These are phyloP conservation scores for Lichtheimia ornata DNA, from an alignment of 371 early-diverging fungal species.

Conservation along the genomic window DNA sequence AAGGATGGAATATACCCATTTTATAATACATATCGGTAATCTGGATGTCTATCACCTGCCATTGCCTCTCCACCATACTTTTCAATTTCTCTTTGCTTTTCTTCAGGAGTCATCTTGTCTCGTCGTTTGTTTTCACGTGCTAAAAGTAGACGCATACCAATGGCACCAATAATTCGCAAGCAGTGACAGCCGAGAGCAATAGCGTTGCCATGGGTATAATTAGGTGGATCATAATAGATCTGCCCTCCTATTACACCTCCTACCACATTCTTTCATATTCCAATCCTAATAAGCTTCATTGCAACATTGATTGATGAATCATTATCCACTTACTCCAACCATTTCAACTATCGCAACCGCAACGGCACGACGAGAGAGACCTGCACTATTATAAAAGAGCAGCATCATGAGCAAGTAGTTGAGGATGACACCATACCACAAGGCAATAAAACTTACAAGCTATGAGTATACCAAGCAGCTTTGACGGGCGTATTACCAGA, in stretches of 20 bases:
- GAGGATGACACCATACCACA: no score
- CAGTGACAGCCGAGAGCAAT: slow-evolving; percentile 19
- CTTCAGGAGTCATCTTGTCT: slow-evolving; percentile 14
- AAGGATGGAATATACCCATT: not conserved
- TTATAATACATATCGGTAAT: slow-evolving; percentile 39
- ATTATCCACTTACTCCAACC: slow-evolving; percentile 16
- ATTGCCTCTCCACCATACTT: slow-evolving; percentile 36
- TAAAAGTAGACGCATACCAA: slow-evolving; percentile 23
- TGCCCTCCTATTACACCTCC: slow-evolving; percentile 45
- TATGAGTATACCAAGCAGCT: slow-evolving; percentile 41
- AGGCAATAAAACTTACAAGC: slow-evolving; percentile 9
- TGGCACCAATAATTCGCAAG: slow-evolving; percentile 22
- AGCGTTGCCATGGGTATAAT: slow-evolving; percentile 18
- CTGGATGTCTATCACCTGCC: slow-evolving; percentile 48
- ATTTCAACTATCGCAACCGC: slow-evolving; percentile 38
- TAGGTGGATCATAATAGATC: slow-evolving; percentile 24
- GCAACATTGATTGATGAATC: no score
- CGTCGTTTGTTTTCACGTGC: slow-evolving; percentile 29
- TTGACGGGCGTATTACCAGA: slow-evolving; percentile 27
- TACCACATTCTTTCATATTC: not conserved
- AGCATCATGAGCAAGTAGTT: no score
- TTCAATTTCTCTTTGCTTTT: slow-evolving; percentile 18
- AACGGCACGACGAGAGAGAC: slow-evolving; percentile 38
- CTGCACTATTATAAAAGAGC: slow-evolving; percentile 10
- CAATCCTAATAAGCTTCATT: no score